A percentile compares a stretch with the other conserved stretches of the same genome.
These are phyloP conservation scores for Trametes cubensis DNA, from an alignment of 768 basidiomycete species.

Conservation along the genomic window DNA sequence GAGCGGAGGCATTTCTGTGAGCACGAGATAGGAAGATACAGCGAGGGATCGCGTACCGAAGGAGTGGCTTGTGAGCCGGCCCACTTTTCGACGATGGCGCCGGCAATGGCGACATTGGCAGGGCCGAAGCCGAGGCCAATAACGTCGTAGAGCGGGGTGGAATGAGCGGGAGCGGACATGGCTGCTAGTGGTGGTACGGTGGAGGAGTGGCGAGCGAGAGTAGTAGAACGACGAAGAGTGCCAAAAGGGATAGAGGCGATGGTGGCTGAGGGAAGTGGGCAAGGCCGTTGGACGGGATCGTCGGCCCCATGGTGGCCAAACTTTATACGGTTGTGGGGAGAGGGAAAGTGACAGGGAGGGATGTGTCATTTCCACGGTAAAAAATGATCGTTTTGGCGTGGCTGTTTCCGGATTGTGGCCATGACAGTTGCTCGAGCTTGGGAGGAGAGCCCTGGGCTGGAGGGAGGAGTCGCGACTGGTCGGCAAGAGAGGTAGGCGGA, in stretches of 20 bases:
- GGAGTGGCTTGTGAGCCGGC: constrained; percentile 18
- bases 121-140: constrained; percentile 58
- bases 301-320: constrained; percentile 5
- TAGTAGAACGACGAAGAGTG: too few relatives aligned
- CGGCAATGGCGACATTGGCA: constrained; percentile 54
- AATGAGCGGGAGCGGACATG: constrained; percentile 9
- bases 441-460: too few relatives aligned
- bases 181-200: not conserved
- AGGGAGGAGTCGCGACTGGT: not conserved
- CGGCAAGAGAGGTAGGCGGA: constrained; percentile 3
- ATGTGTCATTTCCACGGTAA: constrained; percentile 13
- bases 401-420: not conserved
- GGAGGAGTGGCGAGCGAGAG: not conserved
- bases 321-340: constrained; percentile 17
- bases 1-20: not conserved
- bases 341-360: constrained; percentile 4
- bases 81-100: constrained; percentile 51
- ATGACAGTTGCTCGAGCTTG: not conserved
- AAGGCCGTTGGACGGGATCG: constrained; percentile 9
- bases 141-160: constrained; percentile 41
- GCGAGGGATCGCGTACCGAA: constrained; percentile 10
- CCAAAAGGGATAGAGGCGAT: too few relatives aligned
- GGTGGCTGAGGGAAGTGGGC: constrained; percentile 7
- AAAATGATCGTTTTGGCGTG: not conserved
- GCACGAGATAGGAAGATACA: constrained; percentile 7